phyloP scores from a whole-genome alignment of 2,329 filamentous ascomycete genomes.

The Fusarium metavorans region DNA sequence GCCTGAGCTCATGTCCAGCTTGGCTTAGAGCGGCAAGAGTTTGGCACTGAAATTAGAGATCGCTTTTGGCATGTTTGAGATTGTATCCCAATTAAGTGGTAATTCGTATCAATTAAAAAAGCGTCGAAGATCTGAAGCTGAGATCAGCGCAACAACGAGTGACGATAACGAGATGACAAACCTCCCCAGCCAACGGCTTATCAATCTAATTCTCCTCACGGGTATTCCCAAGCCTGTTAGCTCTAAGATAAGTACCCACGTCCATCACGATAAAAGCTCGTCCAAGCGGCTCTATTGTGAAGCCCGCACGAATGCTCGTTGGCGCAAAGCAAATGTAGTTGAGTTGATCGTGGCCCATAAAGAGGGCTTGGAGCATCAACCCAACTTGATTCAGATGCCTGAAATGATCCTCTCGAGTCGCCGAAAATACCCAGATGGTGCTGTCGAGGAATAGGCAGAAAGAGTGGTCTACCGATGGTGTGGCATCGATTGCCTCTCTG shows the following conservation, averaged over 20 bases:
- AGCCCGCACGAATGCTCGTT: neutral
- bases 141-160: neutral
- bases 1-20: neutral
- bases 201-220: neutral
- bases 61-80: fast-evolving
- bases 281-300: neutral
- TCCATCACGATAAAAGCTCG: neutral
- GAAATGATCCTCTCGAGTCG: neutral
- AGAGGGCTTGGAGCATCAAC: neutral
- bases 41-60: neutral
- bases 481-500: neutral
- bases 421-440: neutral
- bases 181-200: fast-evolving
- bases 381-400: neutral
- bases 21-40: neutral
- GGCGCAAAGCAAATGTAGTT: neutral
- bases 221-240: neutral
- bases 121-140: fast-evolving
- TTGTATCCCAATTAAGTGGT: neutral
- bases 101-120: neutral
- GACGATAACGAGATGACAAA: neutral
- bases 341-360: neutral
- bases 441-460: neutral
- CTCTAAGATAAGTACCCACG: neutral
- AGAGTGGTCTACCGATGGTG: neutral